These are phyloP conservation scores for Phytophthora agathidicida DNA, from an alignment of 352 stramenopile genomes.

Conservation along the genomic window DNA sequence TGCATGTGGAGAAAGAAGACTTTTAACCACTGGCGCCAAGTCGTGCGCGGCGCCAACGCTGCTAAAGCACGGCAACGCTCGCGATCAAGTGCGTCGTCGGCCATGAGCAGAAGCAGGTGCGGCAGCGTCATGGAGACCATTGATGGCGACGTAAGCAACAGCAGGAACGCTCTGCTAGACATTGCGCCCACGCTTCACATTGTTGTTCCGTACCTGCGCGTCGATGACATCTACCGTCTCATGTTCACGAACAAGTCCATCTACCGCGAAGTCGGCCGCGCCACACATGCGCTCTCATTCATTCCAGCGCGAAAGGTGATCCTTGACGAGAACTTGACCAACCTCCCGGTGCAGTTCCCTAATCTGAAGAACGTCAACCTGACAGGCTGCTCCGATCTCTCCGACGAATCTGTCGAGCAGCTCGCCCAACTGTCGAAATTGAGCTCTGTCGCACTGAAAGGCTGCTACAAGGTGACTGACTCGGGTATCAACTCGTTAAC, in stretches of 20 bases:
- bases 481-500: slow-evolving; percentile 40
- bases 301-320: slow-evolving; percentile 56
- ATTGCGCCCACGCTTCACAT: slow-evolving; percentile 54
- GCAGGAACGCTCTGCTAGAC: slow-evolving; percentile 20
- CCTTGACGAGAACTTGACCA: slow-evolving; percentile 48
- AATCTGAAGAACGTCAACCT: slow-evolving; percentile 59
- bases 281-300: slow-evolving; percentile 55
- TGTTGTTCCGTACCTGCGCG: slow-evolving; percentile 47
- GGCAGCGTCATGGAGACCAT: slow-evolving; percentile 29
- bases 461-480: slow-evolving; percentile 74
- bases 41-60: slow-evolving; percentile 23
- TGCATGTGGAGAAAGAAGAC: slow-evolving; percentile 84
- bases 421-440: slow-evolving; percentile 46
- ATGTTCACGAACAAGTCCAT: slow-evolving; percentile 54
- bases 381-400: slow-evolving; percentile 67
- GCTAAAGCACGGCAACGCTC: slow-evolving; percentile 2
- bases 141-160: slow-evolving; percentile 16
- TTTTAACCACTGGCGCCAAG: slow-evolving; percentile 74
- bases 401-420: slow-evolving; percentile 49
- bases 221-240: slow-evolving; percentile 61
- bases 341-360: slow-evolving; percentile 53
- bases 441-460: slow-evolving; percentile 58
- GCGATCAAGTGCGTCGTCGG: slow-evolving; percentile 16
- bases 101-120: slow-evolving; percentile 10
- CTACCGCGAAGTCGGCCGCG: slow-evolving; percentile 45